Conservation (phyloP, 1,284 basidiomycete genomes). For the Sanghuangporus weigelae region DNA sequence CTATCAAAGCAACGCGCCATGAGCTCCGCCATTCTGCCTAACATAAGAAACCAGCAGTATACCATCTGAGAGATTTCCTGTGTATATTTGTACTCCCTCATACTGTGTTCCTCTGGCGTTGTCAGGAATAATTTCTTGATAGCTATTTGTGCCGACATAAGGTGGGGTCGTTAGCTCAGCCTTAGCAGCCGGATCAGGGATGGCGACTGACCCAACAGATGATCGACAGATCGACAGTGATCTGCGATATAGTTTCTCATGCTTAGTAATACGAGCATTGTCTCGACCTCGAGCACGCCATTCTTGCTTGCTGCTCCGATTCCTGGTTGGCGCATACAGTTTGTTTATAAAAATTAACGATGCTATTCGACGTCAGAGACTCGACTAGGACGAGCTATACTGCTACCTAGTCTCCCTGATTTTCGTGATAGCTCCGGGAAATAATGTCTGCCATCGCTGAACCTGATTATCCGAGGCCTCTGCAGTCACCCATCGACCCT, state of each 20-base stretch:
- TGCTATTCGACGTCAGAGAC: not conserved
- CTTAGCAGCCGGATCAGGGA: not conserved
- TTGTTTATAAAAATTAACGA: not conserved
- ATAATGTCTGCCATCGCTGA: not conserved
- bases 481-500: constrained; percentile 58
- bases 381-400: no score
- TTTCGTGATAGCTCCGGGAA: not conserved
- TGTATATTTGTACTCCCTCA: constrained; percentile 62
- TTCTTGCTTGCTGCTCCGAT: not conserved
- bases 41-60: not conserved
- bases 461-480: constrained; percentile 32
- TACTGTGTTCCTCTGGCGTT: constrained; percentile 13
- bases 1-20: constrained; percentile 33
- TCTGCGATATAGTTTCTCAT: not conserved
- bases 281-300: not conserved
- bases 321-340: not conserved
- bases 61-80: constrained; percentile 85
- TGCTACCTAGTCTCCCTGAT: not conserved
- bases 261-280: not conserved
- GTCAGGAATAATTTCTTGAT: constrained; percentile 4
- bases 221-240: not conserved
- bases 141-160: constrained; percentile 1
- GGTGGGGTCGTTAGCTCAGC: not conserved
- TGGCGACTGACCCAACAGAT: not conserved
- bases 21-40: not conserved